Base-by-base conservation (phyloP, 2,329 filamentous ascomycete species). In the Ophiobolus disseminans region DNA sequence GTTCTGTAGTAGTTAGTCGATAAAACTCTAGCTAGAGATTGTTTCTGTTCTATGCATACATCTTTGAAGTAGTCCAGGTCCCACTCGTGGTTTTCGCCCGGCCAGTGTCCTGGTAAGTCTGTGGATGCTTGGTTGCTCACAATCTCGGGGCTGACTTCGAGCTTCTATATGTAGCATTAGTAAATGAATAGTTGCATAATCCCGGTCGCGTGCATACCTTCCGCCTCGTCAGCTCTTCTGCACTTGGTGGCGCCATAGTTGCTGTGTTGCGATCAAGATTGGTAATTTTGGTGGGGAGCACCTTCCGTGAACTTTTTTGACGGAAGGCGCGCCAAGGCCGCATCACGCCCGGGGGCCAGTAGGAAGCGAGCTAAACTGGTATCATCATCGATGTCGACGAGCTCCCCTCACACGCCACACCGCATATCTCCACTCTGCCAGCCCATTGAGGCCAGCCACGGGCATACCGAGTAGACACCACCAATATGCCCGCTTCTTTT, bases 71-170 rank as follows among this genome's bases (percentile, higher is more conserved):
- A 80, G 1, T 89, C 81, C 42, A 91, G 77, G 51, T 88, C 82
- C 87, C 91, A 97, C 40, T 83, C 81, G 68, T 91, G 82, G 75
- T 95, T 89, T 78, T 97, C 94, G 62, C 90, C 90, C 3, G 90
- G 88, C 78, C 87, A 94, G 74, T 96, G 91, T 59, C 89, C 88
- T 13, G 95, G 95, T 73, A 93, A 96, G 71, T 97, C 93, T 65
- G 87, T 96, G 37, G 91, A 94, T 54, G 87, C 83, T 63, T 93
- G 89, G 77, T 97, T 86, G 62, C 88, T 89, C 67, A 99, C 89
- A 17, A 90, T 97, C 76, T 99, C 94, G 61, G 86, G 80, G 74
- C 94, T 90, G 76, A 99, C 86, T 62, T 87, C 86, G 67, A 99
- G 87, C 63, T 90, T 88, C 89, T 96, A 64, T 41, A 40, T 48